Conservation (phyloP, 495 filamentous ascomycete species). For the Aspergillus steynii region DNA sequence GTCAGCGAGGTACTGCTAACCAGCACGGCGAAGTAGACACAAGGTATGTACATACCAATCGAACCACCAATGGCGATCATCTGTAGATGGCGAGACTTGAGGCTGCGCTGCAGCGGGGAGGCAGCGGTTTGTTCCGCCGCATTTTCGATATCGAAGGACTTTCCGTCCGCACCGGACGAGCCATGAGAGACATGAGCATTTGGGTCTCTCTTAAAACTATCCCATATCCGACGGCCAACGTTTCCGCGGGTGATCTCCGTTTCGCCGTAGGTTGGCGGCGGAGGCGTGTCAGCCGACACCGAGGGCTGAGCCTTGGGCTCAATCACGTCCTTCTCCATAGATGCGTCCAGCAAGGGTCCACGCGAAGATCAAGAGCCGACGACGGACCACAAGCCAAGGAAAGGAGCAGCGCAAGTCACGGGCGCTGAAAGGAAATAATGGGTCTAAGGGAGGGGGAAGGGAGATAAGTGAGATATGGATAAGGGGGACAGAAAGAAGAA, state of each 20-base stretch:
- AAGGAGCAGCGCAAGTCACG: background rate
- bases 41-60: slow-evolving; percentile 61
- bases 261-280: slow-evolving; percentile 38
- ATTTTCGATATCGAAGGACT: slow-evolving; percentile 70
- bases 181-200: slow-evolving; percentile 59
- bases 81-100: slow-evolving; percentile 87
- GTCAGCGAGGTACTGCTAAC: slow-evolving; percentile 2
- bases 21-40: background rate
- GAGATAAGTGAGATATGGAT: background rate
- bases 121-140: slow-evolving; percentile 75
- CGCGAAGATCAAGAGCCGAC: background rate
- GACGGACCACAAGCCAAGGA: background rate
- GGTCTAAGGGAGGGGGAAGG: background rate
- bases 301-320: slow-evolving; percentile 29
- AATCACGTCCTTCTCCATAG: slow-evolving; percentile 43
- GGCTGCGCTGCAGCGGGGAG: slow-evolving; percentile 69
- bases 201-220: slow-evolving; percentile 84
- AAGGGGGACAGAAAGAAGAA: background rate
- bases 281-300: slow-evolving; percentile 28
- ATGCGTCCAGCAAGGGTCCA: background rate
- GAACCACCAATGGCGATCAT: slow-evolving; percentile 98
- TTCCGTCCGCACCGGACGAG: slow-evolving; percentile 57
- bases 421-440: background rate
- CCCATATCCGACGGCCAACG: slow-evolving; percentile 54
- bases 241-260: slow-evolving; percentile 28